phyloP scores from a whole-genome alignment of 352 stramenopile species.

The Globisporangium orthogonon region DNA sequence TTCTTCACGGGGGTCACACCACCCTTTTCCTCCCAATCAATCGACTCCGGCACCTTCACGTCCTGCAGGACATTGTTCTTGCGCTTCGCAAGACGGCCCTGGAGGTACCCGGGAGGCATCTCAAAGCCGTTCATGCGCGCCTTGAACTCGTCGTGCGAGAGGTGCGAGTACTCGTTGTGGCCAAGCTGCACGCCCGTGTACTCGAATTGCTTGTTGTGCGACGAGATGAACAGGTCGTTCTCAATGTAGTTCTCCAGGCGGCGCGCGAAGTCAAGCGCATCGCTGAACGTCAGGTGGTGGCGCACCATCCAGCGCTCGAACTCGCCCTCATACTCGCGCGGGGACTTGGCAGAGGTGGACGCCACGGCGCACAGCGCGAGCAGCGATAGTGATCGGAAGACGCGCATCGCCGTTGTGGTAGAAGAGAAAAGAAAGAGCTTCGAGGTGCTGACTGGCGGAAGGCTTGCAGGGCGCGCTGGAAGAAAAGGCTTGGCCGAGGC shows the following conservation, averaged over 20 bases:
- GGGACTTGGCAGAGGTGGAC: constrained; percentile 36
- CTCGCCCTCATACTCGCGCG: constrained; percentile 62
- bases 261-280: constrained; percentile 63
- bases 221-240: constrained; percentile 84
- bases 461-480: too few relatives aligned
- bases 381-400: constrained; percentile 18
- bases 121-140: constrained; percentile 46
- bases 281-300: constrained; percentile 43
- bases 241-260: constrained; percentile 74
- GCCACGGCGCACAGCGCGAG: constrained; percentile 21
- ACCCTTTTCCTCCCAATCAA: constrained; percentile 94
- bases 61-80: constrained; percentile 19
- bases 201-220: constrained; percentile 75
- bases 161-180: constrained; percentile 93
- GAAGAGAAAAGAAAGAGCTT: background rate
- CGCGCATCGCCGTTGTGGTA: constrained; percentile 12
- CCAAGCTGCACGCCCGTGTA: constrained; percentile 80
- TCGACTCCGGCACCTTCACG: constrained; percentile 52
- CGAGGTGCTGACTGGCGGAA: too few relatives aligned
- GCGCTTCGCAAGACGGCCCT: constrained; percentile 43
- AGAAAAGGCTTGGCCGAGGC: too few relatives aligned
- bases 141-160: constrained; percentile 95
- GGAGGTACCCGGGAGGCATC: constrained; percentile 48
- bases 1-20: constrained; percentile 95
- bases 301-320: constrained; percentile 59